Evolutionary conservation across 176 grass and related monocot species (phyloP).

Genomic region (Hordeum vulgare): MorexV3_pseudomolecules_assembly NC_058522.1:22201077-22201576

Average conservation of each 20-base stretch:
- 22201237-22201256: background rate
- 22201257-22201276: background rate
- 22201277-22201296: background rate
- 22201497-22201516: too few relatives aligned
- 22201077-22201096: too few relatives aligned
- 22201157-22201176: slow-evolving; percentile 12
- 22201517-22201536: too few relatives aligned
- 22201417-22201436: background rate
- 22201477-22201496: too few relatives aligned
- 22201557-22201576: too few relatives aligned
- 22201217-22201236: background rate
- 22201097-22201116: too few relatives aligned
- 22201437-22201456: background rate
- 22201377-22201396: background rate
- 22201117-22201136: background rate
- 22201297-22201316: too few relatives aligned
- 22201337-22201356: too few relatives aligned
- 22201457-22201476: background rate
- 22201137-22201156: slow-evolving; percentile 21
- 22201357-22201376: background rate
- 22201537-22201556: too few relatives aligned
- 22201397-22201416: slow-evolving; percentile 16
- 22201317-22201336: too few relatives aligned
- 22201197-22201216: background rate
- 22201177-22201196: background rate